These are phyloP conservation scores for Cyclotella distinguenda DNA, from an alignment of 108 stramenopile genomes.

Conservation along the genomic window DNA sequence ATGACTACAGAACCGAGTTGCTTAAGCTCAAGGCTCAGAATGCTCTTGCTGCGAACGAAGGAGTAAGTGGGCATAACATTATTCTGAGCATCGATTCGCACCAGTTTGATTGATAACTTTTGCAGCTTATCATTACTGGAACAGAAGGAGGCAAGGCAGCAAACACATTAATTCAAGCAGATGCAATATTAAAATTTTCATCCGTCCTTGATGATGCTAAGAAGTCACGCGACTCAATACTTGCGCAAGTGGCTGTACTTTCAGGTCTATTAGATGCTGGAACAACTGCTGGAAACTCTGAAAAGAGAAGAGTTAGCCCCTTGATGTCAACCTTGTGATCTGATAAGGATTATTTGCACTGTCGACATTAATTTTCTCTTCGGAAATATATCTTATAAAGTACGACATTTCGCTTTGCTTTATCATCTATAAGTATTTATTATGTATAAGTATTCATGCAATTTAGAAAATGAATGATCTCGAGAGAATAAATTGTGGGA, in stretches of 20 bases:
- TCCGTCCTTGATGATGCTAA: slow-evolving; percentile 1
- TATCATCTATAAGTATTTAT: too few relatives aligned
- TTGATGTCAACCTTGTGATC: too few relatives aligned
- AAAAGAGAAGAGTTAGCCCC: background rate
- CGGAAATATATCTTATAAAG: too few relatives aligned
- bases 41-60: slow-evolving; percentile 25
- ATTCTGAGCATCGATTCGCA: background rate
- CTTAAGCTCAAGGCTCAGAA: slow-evolving; percentile 24
- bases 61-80: background rate
- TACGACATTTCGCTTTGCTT: too few relatives aligned
- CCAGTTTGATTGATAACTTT: background rate
- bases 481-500: too few relatives aligned
- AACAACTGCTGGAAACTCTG: background rate
- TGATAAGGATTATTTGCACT: too few relatives aligned
- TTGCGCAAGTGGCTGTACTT: slow-evolving; percentile 7
- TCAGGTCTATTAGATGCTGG: slow-evolving; percentile 9
- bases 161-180: slow-evolving; percentile 22
- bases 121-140: slow-evolving; percentile 31
- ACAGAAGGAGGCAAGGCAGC: slow-evolving; percentile 27
- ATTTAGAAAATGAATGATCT: too few relatives aligned
- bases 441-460: too few relatives aligned
- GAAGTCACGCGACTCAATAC: slow-evolving; percentile 2
- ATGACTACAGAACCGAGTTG: slow-evolving; percentile 18
- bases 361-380: too few relatives aligned
- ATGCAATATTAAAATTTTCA: slow-evolving; percentile 13